These are phyloP conservation scores for Albugo candida DNA, from an alignment of 352 stramenopile genomes.

Conservation along the genomic window DNA sequence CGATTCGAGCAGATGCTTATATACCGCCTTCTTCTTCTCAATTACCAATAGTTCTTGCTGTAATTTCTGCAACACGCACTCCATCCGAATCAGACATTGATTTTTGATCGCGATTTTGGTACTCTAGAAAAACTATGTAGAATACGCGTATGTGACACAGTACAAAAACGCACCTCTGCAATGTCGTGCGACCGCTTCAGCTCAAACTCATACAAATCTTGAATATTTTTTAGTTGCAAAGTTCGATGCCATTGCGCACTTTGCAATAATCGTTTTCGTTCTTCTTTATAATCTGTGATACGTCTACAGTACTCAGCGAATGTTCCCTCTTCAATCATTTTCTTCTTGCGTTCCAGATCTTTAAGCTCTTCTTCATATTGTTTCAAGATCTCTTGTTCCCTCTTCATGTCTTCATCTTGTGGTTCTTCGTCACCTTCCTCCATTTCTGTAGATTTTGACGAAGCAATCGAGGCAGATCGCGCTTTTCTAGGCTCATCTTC, in stretches of 20 bases:
- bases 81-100: slow-evolving; percentile 23
- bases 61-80: slow-evolving; percentile 25
- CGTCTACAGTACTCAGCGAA: slow-evolving; percentile 64
- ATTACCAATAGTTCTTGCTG: slow-evolving; percentile 17
- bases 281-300: slow-evolving; percentile 68
- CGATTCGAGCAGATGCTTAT: neutral
- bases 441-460: neutral
- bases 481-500: neutral
- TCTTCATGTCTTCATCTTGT: slow-evolving; percentile 8
- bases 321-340: slow-evolving; percentile 68
- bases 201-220: slow-evolving; percentile 63
- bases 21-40: neutral
- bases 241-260: slow-evolving; percentile 64
- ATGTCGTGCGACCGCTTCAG: slow-evolving; percentile 39
- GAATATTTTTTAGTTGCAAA: slow-evolving; percentile 64
- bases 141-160: neutral
- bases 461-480: neutral
- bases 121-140: slow-evolving; percentile 10
- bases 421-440: slow-evolving; percentile 5
- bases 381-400: slow-evolving; percentile 11
- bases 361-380: slow-evolving; percentile 24
- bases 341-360: slow-evolving; percentile 65
- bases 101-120: slow-evolving; percentile 33
- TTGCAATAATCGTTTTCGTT: slow-evolving; percentile 49
- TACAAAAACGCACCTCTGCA: slow-evolving; percentile 22